Evolutionary conservation across 768 basidiomycete species (phyloP), one percentile per base, ranked within the genome.

Genomic region (Cubamyces sp.): DNA sequence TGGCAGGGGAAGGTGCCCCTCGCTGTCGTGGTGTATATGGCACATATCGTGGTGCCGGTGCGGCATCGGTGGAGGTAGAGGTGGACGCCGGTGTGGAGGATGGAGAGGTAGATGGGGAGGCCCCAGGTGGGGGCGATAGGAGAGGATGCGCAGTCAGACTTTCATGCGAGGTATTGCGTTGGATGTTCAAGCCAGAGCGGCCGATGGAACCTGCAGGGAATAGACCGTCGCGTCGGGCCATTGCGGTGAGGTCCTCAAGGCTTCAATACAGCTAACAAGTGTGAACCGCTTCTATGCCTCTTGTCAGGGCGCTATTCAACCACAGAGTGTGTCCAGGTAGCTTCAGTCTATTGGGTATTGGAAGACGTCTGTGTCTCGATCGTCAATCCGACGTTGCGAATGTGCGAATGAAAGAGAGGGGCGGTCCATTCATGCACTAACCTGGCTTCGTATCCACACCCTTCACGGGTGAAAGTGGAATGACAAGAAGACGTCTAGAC

Each of bases 21-120:
- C 88, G 84, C 45, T 91, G 90, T 23, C 87, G 76, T 0, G 91
- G 91, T 0, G 90, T 92, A 66, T 93, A 92, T 1, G 90, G 87
- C 1, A 88, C 83, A 75, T 92, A 93, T 63, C 81, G 81, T 12
- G 84, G 78, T 3, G 46, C 64, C 48, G 52, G 62, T 54, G 30
- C 54, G 52, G 60, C 15, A 11, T 42, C 54, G 25, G 47, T 16
- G 4, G 63, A 23, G 21, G 57, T 46, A 1, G 40, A 14, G 21
- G 57, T 46, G 3, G 40, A 14, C 0, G 41, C 21, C 1, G 54
- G 49, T 15, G 66, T 34, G 6, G 70, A 53, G 67, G 74, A 65
- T 55, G 77, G 30, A 64, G 73, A 63, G 16, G 69, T 69, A 21
- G 70, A 65, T 18, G 74, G 67, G 15, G 62, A 50, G n/a, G 57